These are phyloP conservation scores for Talaromyces sp. DNA, from an alignment of 2,329 filamentous ascomycete genomes.

Conservation along the genomic window DNA sequence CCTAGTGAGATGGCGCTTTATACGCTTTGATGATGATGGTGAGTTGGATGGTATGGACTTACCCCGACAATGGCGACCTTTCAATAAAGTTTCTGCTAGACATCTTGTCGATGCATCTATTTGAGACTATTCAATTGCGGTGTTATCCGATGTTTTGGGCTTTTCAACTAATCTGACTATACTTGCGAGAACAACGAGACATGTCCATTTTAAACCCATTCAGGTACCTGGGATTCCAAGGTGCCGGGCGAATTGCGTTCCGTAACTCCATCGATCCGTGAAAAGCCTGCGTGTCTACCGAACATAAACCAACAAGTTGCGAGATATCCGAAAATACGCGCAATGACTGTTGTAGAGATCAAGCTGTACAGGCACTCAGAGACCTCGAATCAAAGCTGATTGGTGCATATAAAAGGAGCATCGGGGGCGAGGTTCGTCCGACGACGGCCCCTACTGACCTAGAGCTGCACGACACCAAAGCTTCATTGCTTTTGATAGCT, in stretches of 20 bases:
- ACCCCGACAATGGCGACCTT: slow-evolving; percentile 40
- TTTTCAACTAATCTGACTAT: too few relatives aligned
- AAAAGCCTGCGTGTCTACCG: neutral
- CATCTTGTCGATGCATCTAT: neutral
- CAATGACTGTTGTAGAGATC: neutral
- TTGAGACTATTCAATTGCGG: neutral
- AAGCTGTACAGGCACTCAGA: neutral
- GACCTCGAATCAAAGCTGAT: neutral
- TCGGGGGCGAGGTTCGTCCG: slow-evolving; percentile 1
- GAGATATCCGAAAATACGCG: neutral
- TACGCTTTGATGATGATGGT: too few relatives aligned
- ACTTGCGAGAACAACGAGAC: too few relatives aligned
- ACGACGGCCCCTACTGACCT: neutral
- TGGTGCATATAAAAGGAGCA: slow-evolving; percentile 13
- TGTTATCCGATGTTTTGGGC: neutral
- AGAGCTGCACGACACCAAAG: neutral
- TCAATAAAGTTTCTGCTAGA: slow-evolving; percentile 30
- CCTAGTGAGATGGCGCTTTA: neutral
- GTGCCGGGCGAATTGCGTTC: neutral
- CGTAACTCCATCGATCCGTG: neutral
- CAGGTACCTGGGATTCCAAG: too few relatives aligned
- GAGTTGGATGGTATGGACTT: slow-evolving; percentile 18
- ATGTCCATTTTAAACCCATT: neutral
- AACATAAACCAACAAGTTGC: neutral
- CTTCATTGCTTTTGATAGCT: too few relatives aligned